phyloP scores from a whole-genome alignment of 306 rosid species.

The Lathyrus aphaca region DNA sequence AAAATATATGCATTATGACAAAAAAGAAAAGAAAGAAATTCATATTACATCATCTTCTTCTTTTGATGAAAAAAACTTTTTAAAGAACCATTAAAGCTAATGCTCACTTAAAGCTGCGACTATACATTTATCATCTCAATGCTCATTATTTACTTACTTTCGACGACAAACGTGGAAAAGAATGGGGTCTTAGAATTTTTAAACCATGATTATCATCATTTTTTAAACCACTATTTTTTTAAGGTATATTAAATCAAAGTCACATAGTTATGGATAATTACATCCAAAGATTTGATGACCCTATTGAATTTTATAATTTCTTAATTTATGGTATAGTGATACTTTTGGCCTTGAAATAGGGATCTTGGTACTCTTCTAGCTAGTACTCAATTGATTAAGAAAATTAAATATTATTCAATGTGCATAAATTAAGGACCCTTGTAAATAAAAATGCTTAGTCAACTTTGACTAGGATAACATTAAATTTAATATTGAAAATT shows the following conservation, averaged over 20 bases:
- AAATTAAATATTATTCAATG: conserved; percentile 23
- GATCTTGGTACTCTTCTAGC: conserved; percentile 38
- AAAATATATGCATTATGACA: conserved; percentile 28
- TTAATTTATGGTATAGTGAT: conserved; percentile 26
- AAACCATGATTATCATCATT: conserved; percentile 47
- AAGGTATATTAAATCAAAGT: not conserved
- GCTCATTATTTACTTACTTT: conserved; percentile 52
- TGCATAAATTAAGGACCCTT: conserved; percentile 30
- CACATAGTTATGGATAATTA: conserved; percentile 11
- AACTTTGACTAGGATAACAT: conserved; percentile 41
- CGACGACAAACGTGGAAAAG: conserved; percentile 63
- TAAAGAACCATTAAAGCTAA: conserved; percentile 32
- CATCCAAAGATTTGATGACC: conserved; percentile 23
- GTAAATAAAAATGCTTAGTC: conserved; percentile 29
- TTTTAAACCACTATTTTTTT: conserved; percentile 23
- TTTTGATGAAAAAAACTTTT: conserved; percentile 26
- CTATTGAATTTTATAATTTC: conserved; percentile 14
- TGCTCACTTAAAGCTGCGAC: conserved; percentile 29
- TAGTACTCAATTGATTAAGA: conserved; percentile 38
- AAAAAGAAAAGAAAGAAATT: conserved; percentile 27
- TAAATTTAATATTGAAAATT: conserved; percentile 9
- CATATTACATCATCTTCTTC: conserved; percentile 42
- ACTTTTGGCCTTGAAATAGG: conserved; percentile 52
- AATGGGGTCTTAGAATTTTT: conserved; percentile 50
- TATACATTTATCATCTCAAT: conserved; percentile 39